Conservation (phyloP, 306 rosid genomes). For the Mucuna pruriens region DNA sequence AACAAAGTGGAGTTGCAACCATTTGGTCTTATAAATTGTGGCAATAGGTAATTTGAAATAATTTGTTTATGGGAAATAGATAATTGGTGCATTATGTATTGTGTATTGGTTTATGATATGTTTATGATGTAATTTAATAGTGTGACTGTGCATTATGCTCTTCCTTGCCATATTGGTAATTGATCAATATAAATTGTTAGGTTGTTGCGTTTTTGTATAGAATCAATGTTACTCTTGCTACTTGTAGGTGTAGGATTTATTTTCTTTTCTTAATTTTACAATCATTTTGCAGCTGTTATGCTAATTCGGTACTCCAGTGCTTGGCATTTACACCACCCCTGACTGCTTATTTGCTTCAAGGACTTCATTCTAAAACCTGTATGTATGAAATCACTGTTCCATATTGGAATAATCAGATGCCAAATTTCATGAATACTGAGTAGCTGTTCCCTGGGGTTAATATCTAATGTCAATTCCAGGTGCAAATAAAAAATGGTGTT, state of each 20-base stretch:
- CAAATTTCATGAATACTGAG: not conserved
- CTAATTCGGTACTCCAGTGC: slow-evolving; percentile 91
- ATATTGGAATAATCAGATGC: slow-evolving; percentile 14
- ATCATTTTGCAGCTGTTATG: slow-evolving; percentile 76
- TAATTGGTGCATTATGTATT: slow-evolving; percentile 19
- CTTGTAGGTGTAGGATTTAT: not conserved
- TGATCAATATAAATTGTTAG: not conserved
- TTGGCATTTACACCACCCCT: slow-evolving; percentile 85
- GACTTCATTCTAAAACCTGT: slow-evolving; percentile 83
- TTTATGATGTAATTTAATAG: slow-evolving; percentile 19
- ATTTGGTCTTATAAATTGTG: slow-evolving; percentile 80
- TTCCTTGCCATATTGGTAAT: not conserved
- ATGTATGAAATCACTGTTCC: slow-evolving; percentile 43
- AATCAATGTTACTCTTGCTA: not conserved
- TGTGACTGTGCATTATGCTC: slow-evolving; percentile 12
- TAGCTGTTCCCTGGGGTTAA: slow-evolving; percentile 15
- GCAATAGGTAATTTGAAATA: slow-evolving; percentile 72
- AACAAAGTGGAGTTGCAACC: slow-evolving; percentile 75
- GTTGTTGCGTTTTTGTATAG: slow-evolving; percentile 3
- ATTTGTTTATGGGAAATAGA: not conserved
- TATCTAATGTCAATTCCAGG: slow-evolving; percentile 54
- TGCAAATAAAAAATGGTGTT: slow-evolving; percentile 71
- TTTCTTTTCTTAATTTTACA: not conserved
- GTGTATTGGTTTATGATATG: slow-evolving; percentile 18
- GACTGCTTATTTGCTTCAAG: slow-evolving; percentile 86